Evolutionary conservation across 345 rosid genomes (phyloP).

Genomic region (Salix udensis): DNA sequence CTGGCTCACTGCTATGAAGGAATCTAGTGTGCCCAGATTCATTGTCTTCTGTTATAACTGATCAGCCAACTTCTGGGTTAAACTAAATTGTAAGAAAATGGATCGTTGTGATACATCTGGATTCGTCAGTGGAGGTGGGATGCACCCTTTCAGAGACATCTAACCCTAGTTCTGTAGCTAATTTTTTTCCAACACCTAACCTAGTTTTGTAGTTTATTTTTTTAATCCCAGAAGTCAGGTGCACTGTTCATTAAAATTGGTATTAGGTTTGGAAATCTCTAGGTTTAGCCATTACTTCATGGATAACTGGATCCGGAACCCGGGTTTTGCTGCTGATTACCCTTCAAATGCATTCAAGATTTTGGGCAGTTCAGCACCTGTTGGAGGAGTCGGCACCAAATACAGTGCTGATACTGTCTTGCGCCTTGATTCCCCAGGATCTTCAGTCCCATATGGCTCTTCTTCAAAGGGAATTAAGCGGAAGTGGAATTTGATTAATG

Average conservation of each 20-base stretch:
- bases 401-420: slow-evolving; percentile 52
- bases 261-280: slow-evolving; percentile 44
- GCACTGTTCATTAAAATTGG: slow-evolving; percentile 35
- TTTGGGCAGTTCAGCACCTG: slow-evolving; percentile 45
- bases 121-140: slow-evolving; percentile 90
- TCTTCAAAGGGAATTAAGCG: slow-evolving; percentile 61
- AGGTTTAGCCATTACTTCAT: slow-evolving; percentile 37
- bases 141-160: slow-evolving; percentile 34
- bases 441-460: slow-evolving; percentile 36
- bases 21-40: slow-evolving; percentile 17
- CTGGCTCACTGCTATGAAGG: slow-evolving; percentile 25
- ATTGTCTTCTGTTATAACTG: slow-evolving; percentile 22
- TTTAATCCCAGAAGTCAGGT: slow-evolving; percentile 57
- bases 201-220: slow-evolving; percentile 53
- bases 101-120: slow-evolving; percentile 85
- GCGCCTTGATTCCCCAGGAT: slow-evolving; percentile 70
- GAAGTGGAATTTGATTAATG: slow-evolving; percentile 58
- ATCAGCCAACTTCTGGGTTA: slow-evolving; percentile 27
- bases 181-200: slow-evolving; percentile 31
- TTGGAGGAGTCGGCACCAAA: slow-evolving; percentile 34
- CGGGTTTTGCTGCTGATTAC: slow-evolving; percentile 44
- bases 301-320: slow-evolving; percentile 50
- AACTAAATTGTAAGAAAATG: slow-evolving; percentile 32
- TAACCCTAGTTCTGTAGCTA: slow-evolving; percentile 59
- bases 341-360: slow-evolving; percentile 53